Base-by-base conservation (phyloP, 768 basidiomycete species). In the Boletus reticuloceps region DNA sequence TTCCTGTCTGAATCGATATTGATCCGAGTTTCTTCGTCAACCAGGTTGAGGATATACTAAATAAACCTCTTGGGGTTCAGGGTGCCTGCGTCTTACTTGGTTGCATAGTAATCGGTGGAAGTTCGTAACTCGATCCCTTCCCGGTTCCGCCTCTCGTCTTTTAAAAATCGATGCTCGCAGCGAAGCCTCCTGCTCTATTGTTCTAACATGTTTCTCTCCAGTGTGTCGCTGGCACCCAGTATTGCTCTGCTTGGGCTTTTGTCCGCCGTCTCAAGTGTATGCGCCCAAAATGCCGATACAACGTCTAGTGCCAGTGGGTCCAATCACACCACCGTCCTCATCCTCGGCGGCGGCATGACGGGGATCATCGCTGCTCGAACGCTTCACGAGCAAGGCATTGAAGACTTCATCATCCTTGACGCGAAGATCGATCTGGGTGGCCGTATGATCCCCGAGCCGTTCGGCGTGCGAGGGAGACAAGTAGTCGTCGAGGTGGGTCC, bases 351-450 rank as follows among this genome's bases (percentile, higher is more conserved):
- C 31, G 86, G 86, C 10, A 79, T 87, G 39, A 71, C 86, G 7
- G 86, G 86, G 10, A 71, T 87, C n/a, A 83, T 83, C 39, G 84
- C 85, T 11, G 86, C 87, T 13, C 78, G 81, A 27, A 80, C 83
- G 0, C 72, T 86, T 9, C 76, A 84, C 44, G 68, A 77, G 45
- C 69, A 76, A 20, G 82, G 82, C 6, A 76, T 86, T 58, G 57
- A 76, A n/a, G 74, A 84, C 62, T 86, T 84, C 62, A 64, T 84
- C 51, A 74, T 89, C 45, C 62, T 88, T 20, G 86, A 88, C 51
- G 86, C 77, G 2, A 75, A 79, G 19, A 53, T 63, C 19, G 79
- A 80, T 60, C 74, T 88, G 0, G 86, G 86, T 5, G 87, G 86
- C 25, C 77, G 87, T 14, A 77, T 88, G 79, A 76, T 72, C 58